A percentile compares a stretch with the other conserved stretches of the same genome.
phyloP scores from a whole-genome alignment of 768 basidiomycete genomes.

The Sarcodon aspratus region DNA sequence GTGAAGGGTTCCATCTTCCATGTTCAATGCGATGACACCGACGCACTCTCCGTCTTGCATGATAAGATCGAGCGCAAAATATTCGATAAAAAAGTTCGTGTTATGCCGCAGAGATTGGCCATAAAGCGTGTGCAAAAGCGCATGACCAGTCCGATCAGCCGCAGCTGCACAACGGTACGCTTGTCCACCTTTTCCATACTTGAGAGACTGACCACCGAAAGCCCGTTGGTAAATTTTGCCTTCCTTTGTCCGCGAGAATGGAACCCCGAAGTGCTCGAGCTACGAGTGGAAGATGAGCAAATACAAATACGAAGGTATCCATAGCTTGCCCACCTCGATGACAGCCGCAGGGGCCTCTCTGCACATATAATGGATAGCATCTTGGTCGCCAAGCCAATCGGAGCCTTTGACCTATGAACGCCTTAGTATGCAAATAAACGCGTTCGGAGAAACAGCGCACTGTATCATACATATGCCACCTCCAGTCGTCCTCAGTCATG shows the following conservation, averaged over 20 bases:
- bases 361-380: conserved; percentile 99
- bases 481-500: conserved; percentile 99
- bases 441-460: conserved; percentile 30
- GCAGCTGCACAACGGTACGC: conserved; percentile 98
- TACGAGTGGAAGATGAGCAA: conserved; percentile 20
- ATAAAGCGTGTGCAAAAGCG: conserved; percentile 96
- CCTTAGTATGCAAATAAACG: conserved; percentile 2
- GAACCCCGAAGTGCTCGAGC: conserved; percentile 98
- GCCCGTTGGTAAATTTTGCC: conserved; percentile 99
- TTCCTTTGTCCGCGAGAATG: conserved; percentile 96
- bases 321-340: conserved; percentile 52
- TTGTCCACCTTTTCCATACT: conserved; percentile 97
- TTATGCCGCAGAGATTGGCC: conserved; percentile 98
- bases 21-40: conserved; percentile 97
- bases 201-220: conserved; percentile 95
- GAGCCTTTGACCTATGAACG: conserved; percentile 84
- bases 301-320: neutral
- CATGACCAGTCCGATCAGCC: conserved; percentile 97
- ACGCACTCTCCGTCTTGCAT: conserved; percentile 99
- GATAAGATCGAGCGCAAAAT: conserved; percentile 97
- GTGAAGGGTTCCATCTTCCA: conserved; percentile 99
- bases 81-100: conserved; percentile 99
- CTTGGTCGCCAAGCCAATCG: conserved; percentile 99
- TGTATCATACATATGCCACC: conserved; percentile 98
- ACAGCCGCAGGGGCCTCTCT: conserved; percentile 91